Base-by-base conservation (phyloP, 805 yeast genomes). In the Blastobotrys muscicola region DNA sequence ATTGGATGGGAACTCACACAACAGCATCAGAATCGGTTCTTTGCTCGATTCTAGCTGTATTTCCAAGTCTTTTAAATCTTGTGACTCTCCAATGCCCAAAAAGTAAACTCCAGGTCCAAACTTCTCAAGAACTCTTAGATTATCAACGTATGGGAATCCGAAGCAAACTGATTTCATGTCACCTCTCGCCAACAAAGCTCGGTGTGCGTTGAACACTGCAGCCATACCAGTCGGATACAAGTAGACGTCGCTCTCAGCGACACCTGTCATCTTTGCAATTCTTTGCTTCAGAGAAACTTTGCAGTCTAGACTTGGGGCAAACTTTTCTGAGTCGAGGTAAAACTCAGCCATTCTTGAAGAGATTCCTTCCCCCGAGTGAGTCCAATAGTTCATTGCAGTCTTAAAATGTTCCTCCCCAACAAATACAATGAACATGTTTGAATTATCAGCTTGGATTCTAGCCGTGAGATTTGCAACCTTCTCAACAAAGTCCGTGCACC, bases 101-200 rank as follows among this genome's bases (percentile, higher is more conserved):
- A 87, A 90, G 52, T 79, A 79, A 33, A 82, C 84, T 32, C 97
- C 97, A 2, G 89, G 84, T 11, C 97, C 97, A 71, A 87, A 92
- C 61, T 89, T 90, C 56, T 74, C 73, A 54, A 92, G 69, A 46
- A 92, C 79, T 53, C 85, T 85, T 44, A 86, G 70, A 0, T 97
- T 89, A 60, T 92, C 97, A 26, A 85, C 92, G 61, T 90, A 92
- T 5, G 97, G 96, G 65, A 89, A 87, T 1, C 99, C 99, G 63
- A 85, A 90, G 65, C 95, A 86, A 1, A 87, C 94, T 1, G 94
- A 79, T 59, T 85, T 85, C 39, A 45, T 49, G 14, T 47, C 48
- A 31, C 53, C 49, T 8, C 57, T 54, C 11, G 40, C 38, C 47
- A 60, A 52, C 13, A 56, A 44, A 4, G 43, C 61, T 57, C 61